Percentiles rank a stretch among this genome's conserved stretches.
phyloP scores from a whole-genome alignment of 1,284 basidiomycete species.

The Melanopsichium pennsylvanicum region DNA sequence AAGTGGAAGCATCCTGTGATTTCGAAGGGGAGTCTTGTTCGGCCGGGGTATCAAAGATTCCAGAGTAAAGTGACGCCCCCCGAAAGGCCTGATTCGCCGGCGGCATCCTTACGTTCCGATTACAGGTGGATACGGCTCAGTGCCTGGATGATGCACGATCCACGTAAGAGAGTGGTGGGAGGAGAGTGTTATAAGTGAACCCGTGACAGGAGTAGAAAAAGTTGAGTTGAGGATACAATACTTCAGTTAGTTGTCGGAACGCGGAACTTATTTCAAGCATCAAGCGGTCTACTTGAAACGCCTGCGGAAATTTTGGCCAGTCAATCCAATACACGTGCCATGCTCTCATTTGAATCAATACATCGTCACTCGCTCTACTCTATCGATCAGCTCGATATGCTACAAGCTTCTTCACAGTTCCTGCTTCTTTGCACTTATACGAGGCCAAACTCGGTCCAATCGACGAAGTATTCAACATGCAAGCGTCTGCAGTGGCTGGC shows the following conservation, averaged over 20 bases:
- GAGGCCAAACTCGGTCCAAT: not conserved
- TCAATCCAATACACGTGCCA: conserved; percentile 8
- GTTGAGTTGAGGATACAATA: too few relatives aligned
- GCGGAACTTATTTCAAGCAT: not conserved
- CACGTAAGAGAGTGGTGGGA: not conserved
- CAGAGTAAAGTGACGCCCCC: conserved; percentile 46
- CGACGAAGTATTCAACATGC: not conserved
- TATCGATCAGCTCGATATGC: too few relatives aligned
- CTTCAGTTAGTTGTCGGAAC: not conserved
- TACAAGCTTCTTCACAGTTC: not conserved
- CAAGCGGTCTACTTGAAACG: too few relatives aligned
- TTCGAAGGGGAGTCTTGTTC: not conserved
- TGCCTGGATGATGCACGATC: not conserved
- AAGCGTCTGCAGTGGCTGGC: not conserved
- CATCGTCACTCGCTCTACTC: too few relatives aligned
- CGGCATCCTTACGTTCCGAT: conserved; percentile 6
- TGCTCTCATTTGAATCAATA: too few relatives aligned
- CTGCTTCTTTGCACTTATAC: not conserved
- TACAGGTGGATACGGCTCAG: too few relatives aligned
- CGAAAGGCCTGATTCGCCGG: conserved; percentile 24
- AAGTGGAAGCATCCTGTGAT: not conserved
- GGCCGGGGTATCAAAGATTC: conserved; percentile 36
- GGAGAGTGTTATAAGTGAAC: not conserved
- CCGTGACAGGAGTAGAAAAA: not conserved
- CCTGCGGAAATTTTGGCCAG: too few relatives aligned